Base-by-base conservation (phyloP, 106 monocot species). In the Platanthera zijinensis region DNA sequence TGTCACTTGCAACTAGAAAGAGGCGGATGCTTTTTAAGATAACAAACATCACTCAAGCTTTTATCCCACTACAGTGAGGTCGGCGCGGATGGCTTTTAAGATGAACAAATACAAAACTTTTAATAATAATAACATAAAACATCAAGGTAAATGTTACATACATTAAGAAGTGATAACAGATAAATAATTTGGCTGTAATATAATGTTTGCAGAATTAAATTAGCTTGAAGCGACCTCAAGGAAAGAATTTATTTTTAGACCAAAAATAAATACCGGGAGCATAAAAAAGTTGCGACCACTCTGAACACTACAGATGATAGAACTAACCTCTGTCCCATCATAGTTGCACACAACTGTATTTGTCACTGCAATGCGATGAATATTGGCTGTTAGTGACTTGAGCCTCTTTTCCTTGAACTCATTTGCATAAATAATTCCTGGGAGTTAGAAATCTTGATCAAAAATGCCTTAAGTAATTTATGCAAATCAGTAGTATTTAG, bases 401-500 rank as follows among this genome's bases (percentile, higher is more conserved):
- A 99, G 74, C 67, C 97, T 87, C 74, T 84, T 78, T 73, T 86
- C 84, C 73, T 92, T 99, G 64, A 92, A 84, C 57, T 99, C 94
- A 80, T 99, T 99, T 70, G 94, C 94, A 88, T 94, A 99, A 66
- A 99, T 85, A 75, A 99, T 86, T 52, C 97, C 97, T 99, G 78
- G 14, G 17, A 30, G 64, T 51, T 14, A 56, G 56, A 48, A 70
- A 70, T 12, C 48, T 8, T 70, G 48, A 48, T 18, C 48, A 48
- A 4, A 70, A 46, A 70, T 17, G 8, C 17, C 28, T 0, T 2
- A 10, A 66, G 32, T 32, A 66, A 66, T 32, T 39, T 39, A 10
- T 66, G 28, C 66, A 66, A 66, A 9, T 2, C 32, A 66, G 30
- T 5, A 66, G 10, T 30, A 18, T 61, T 32, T 66, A 30, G 32